Conservation (phyloP, 352 stramenopile species). For the Thalassiosira ordinaria region DNA sequence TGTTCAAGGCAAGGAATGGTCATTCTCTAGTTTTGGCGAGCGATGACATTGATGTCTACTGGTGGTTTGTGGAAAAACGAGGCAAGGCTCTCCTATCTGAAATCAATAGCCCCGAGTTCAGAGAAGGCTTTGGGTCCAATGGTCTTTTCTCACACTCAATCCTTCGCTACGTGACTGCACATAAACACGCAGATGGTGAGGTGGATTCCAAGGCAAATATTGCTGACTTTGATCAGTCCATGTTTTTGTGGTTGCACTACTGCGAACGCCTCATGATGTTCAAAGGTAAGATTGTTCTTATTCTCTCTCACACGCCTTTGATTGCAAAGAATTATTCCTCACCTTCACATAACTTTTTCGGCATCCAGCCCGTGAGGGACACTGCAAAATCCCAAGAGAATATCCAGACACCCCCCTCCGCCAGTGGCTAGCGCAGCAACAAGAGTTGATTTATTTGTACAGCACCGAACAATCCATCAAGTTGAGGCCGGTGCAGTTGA, state of each 20-base stretch:
- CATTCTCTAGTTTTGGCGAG: slow-evolving; percentile 43
- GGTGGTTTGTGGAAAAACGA: slow-evolving; percentile 47
- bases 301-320: neutral
- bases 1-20: slow-evolving; percentile 18
- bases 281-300: slow-evolving; percentile 39
- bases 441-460: slow-evolving; percentile 52
- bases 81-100: slow-evolving; percentile 32
- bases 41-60: slow-evolving; percentile 48
- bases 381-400: slow-evolving; percentile 44
- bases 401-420: slow-evolving; percentile 48
- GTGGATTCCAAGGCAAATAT: slow-evolving; percentile 10
- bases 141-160: slow-evolving; percentile 29
- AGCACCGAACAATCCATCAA: slow-evolving; percentile 30
- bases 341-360: slow-evolving; percentile 13
- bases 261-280: slow-evolving; percentile 58
- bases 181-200: neutral
- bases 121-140: slow-evolving; percentile 5
- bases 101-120: neutral
- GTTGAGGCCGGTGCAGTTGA: slow-evolving; percentile 37
- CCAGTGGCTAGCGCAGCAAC: slow-evolving; percentile 45
- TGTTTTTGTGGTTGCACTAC: slow-evolving; percentile 48
- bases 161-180: slow-evolving; percentile 31
- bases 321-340: slow-evolving; percentile 1
- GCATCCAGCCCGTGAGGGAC: slow-evolving; percentile 40
- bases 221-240: slow-evolving; percentile 22